Percentiles rank a stretch among this genome's conserved stretches.
These are phyloP conservation scores for Paecilomyces fulvus DNA, from an alignment of 2,329 filamentous ascomycete genomes.

Conservation along the genomic window DNA sequence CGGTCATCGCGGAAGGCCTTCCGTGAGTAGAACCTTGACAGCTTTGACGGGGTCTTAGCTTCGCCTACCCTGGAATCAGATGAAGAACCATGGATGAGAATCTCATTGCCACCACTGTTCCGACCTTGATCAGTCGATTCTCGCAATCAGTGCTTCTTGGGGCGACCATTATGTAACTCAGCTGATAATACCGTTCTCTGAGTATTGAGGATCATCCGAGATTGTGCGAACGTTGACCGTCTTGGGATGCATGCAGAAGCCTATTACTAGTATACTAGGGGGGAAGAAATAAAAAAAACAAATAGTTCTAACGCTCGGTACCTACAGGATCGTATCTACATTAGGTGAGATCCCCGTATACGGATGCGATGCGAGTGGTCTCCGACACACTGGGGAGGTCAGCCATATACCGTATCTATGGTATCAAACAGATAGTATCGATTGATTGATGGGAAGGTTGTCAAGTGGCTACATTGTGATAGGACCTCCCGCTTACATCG, in stretches of 20 bases:
- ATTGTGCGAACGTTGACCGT: background rate
- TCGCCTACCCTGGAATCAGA: constrained; percentile 1
- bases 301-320: background rate
- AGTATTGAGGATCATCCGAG: constrained; percentile 7
- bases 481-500: background rate
- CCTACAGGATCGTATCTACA: background rate
- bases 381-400: background rate
- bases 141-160: background rate
- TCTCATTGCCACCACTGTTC: background rate
- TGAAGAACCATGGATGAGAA: background rate
- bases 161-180: background rate
- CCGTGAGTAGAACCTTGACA: background rate
- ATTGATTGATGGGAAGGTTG: background rate
- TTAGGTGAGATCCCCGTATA: background rate
- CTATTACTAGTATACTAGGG: background rate
- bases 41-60: background rate
- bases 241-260: background rate
- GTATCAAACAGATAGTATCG: background rate
- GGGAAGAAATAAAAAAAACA: no score
- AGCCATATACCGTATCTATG: background rate
- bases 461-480: background rate
- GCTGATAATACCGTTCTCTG: background rate
- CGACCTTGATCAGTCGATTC: background rate
- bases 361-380: background rate
- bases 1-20: background rate